Base-by-base conservation (phyloP, 2,329 filamentous ascomycete species). In the Pochonia chlamydosporia region DNA sequence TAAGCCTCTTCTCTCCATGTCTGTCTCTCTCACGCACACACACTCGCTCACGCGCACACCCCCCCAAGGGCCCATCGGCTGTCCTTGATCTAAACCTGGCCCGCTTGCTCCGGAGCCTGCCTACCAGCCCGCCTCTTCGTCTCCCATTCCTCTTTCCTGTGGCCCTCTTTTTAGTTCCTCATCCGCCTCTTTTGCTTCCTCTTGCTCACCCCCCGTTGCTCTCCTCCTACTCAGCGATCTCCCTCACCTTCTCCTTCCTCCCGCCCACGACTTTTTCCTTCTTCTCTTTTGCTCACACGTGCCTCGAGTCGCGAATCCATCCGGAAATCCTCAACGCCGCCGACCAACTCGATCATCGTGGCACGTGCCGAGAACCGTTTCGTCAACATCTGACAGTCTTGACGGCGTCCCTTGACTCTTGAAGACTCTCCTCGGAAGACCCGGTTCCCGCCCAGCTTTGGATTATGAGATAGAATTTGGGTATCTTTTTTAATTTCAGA, bases 391-490 rank as follows among this genome's bases (percentile, higher is more conserved):
- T 33, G 40, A 49, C 45, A n/a, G n/a, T n/a, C 25, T 44, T 41
- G 23, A 39, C 37, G n/a, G n/a, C n/a, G 21, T 33, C 26, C 16
- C 10, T 11, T 40, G 36, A 25, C 16, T 44, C 40, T 25, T 40
- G 25, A 10, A 28, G 36, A 25, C 24, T 30, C 26, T 30, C 24
- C 31, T 33, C 40, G 35, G 43, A 51, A 51, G 47, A 23, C 43
- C 37, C 47, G 40, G 30, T 49, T 45, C 37, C 23, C 43, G 24
- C 44, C n/a, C 37, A 44, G 43, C 43, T 56, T 61, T 59, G 56
- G 62, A 61, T 56, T 64, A 65, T 65, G 62, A 59, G 59, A 56
- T 65, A 65, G 61, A 53, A 55, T 62, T 64, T 64, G 59, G 61
- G 55, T 59, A 63, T 63, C 49, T 47, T 60, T 62, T 53, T 49